Percentiles rank a stretch among this genome's conserved stretches.
Evolutionary conservation across 345 rosid species (phyloP).

Genomic region (Eucalyptus sideroxylon): DNA sequence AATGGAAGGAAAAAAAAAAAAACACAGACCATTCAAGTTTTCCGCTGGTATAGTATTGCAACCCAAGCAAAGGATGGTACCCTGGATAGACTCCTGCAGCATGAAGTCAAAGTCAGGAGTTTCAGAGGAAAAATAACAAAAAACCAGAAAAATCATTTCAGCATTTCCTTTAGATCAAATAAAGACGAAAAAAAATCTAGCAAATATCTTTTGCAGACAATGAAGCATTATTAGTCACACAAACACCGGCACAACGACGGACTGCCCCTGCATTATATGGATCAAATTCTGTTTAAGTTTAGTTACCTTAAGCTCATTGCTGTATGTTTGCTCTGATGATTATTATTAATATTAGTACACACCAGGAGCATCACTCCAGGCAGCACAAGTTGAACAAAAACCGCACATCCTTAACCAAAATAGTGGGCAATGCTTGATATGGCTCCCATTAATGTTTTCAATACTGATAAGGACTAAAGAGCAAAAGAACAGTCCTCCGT

Average conservation of each 20-base stretch:
- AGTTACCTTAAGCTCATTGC: background rate
- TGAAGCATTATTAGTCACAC: background rate
- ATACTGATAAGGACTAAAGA: background rate
- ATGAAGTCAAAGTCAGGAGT: background rate
- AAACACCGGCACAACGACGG: background rate
- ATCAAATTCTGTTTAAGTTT: background rate
- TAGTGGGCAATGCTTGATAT: background rate
- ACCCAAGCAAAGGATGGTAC: constrained; percentile 77
- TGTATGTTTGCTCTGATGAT: background rate
- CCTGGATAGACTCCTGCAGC: constrained; percentile 66
- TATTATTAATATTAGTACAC: background rate
- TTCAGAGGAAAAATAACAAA: background rate
- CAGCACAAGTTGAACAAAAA: background rate
- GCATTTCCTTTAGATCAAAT: background rate
- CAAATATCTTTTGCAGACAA: background rate
- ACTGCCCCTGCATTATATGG: background rate
- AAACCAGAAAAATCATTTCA: background rate
- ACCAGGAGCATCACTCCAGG: background rate
- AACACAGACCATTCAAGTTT: constrained; percentile 77
- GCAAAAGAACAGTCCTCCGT: background rate
- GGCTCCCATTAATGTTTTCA: background rate
- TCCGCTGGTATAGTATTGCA: constrained; percentile 80
- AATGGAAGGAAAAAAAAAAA: background rate
- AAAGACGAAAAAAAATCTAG: background rate
- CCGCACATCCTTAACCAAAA: background rate